phyloP scores from a whole-genome alignment of 108 stramenopile genomes.

The Fragilariopsis cylindrus region DNA sequence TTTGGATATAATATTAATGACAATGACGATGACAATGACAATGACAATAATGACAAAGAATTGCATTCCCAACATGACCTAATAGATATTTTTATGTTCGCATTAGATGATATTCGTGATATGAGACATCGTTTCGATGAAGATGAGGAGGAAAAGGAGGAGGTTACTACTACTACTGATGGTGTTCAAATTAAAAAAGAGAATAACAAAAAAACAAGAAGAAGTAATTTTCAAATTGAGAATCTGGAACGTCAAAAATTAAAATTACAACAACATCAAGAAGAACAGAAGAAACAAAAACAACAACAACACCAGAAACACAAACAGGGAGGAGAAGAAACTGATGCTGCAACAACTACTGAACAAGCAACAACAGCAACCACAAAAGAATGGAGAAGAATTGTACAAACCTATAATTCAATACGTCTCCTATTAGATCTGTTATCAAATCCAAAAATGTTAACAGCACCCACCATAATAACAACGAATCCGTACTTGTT shows the following conservation, averaged over 20 bases:
- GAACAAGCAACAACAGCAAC: too few relatives aligned
- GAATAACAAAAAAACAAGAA: background rate
- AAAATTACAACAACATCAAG: background rate
- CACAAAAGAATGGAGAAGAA: background rate
- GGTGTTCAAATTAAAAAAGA: background rate
- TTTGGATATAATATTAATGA: background rate
- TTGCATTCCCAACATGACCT: background rate
- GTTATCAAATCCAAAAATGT: conserved; percentile 8
- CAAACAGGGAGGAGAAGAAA: background rate
- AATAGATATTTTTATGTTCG: background rate
- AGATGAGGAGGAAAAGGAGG: background rate
- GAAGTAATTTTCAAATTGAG: background rate
- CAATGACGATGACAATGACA: background rate
- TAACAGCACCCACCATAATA: too few relatives aligned
- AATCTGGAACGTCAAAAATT: background rate
- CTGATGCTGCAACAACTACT: background rate
- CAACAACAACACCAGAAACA: background rate
- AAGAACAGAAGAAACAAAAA: conserved; percentile 6
- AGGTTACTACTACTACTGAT: too few relatives aligned
- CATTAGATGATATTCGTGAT: conserved; percentile 8
- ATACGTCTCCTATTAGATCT: conserved; percentile 18
- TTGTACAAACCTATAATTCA: conserved; percentile 33
- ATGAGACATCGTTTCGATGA: conserved; percentile 7
- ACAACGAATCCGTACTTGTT: too few relatives aligned
- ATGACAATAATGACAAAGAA: background rate